A percentile compares a stretch with the other conserved stretches of the same genome.
phyloP scores from a whole-genome alignment of 495 filamentous ascomycete species.

The Penicillium antarcticum region DNA sequence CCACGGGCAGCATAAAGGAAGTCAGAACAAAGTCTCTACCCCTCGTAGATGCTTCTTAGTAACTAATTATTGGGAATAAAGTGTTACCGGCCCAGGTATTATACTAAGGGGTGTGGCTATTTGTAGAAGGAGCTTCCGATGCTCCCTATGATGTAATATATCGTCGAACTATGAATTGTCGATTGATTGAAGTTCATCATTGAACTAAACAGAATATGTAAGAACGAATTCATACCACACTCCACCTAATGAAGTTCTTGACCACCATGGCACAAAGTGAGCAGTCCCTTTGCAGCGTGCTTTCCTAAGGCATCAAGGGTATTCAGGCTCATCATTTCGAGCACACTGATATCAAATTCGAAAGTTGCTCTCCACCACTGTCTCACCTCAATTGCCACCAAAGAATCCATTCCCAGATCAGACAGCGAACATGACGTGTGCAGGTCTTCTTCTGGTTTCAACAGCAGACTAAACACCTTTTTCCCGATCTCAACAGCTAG shows the following conservation, averaged over 20 bases:
- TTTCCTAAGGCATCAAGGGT: background rate
- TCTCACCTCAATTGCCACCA: conserved; percentile 44
- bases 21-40: background rate
- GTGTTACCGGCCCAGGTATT: too few species aligned
- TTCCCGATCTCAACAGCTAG: conserved; percentile 46
- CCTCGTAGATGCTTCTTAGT: too few species aligned
- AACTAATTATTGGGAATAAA: too few species aligned
- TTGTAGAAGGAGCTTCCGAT: too few species aligned
- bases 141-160: too few species aligned
- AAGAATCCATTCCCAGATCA: conserved; percentile 41
- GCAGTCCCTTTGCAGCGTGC: background rate
- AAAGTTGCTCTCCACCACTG: conserved; percentile 36
- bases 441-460: conserved; percentile 22
- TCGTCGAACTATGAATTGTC: too few species aligned
- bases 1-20: too few species aligned
- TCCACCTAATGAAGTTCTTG: too few species aligned
- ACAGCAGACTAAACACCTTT: conserved; percentile 26
- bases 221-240: too few species aligned
- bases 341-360: conserved; percentile 30
- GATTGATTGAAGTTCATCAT: too few species aligned
- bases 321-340: conserved; percentile 61
- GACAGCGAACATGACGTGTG: conserved; percentile 34
- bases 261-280: background rate
- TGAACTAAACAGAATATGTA: too few species aligned
- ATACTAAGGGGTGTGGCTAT: too few species aligned